phyloP scores from a whole-genome alignment of 2,329 filamentous ascomycete genomes.

The Arthrocladium fulminans region DNA sequence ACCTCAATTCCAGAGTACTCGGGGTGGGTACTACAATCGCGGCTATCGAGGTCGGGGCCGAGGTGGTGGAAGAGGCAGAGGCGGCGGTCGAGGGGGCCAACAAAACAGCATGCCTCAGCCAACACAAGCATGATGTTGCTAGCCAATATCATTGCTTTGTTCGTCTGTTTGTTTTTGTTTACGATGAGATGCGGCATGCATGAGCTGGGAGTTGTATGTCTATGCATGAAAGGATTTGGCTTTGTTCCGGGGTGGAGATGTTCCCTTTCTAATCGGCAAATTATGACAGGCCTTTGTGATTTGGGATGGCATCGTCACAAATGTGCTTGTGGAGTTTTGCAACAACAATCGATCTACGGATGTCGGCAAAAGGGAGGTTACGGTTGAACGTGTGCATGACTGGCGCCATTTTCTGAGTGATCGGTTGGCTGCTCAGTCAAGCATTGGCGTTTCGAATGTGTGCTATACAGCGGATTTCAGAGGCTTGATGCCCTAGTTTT shows the following conservation, averaged over 20 bases:
- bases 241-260: conserved; percentile 14
- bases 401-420: background rate
- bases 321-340: background rate
- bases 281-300: conserved; percentile 3
- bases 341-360: conserved; percentile 8
- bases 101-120: conserved; percentile 7
- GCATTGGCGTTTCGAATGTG: background rate
- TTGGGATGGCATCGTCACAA: conserved; percentile 2
- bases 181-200: conserved; percentile 22
- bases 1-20: conserved; percentile 30
- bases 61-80: conserved; percentile 36
- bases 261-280: conserved; percentile 13
- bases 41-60: conserved; percentile 37
- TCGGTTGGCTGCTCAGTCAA: background rate
- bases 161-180: conserved; percentile 13
- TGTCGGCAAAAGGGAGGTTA: conserved; percentile 3
- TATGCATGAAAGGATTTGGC: conserved; percentile 16
- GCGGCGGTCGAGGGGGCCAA: conserved; percentile 21
- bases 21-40: conserved; percentile 28
- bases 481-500: background rate
- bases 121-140: conserved; percentile 8
- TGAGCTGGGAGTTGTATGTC: conserved; percentile 21
- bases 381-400: background rate
- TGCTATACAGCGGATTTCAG: conserved; percentile 2
- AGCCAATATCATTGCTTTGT: conserved; percentile 7